Evolutionary conservation across 495 filamentous ascomycete genomes (phyloP), one percentile per base, ranked within the genome.

Genomic region (Cercophora samala): DNA sequence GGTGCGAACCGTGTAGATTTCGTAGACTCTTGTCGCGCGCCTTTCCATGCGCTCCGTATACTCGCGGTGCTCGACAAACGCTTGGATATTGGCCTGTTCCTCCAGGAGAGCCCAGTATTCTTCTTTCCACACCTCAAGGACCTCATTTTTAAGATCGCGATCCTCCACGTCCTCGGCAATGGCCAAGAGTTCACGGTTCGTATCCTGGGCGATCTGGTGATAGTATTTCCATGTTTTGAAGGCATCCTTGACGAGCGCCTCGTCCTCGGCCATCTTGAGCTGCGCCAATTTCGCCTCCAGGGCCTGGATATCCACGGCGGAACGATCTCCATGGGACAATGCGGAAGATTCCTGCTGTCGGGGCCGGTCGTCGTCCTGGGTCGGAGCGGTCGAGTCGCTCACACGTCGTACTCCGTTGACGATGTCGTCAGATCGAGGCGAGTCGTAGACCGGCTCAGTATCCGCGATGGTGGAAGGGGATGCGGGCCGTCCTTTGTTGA

Each of bases 1-100:
- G 29, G 68, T 72, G 23, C 60, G 64, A 21, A 74, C 72, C 4
- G 70, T 73, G 58, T 68, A 66, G 1, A 77, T 68, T 11, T 76
- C 67, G 66, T 77, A 76, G 5, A 70, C 69, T 29, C 75, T 67
- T 2, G 59, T 65, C 3, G 75, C 75, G 13, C 74, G 69, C 32
- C 56, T 72, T 63, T 77, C 75, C 71, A 76, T 76, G 51, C 64
- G 68, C 1, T 52, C 72, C 2, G 76, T 65, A 51, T 69, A 76
- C 3, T 26, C 62, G 1, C 65, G 65, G 54, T 72, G 63, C 61
- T 74, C 67, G 11, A 67, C 69, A 8, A 64, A 69, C 0, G 66
- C 74, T 56, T 73, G 54, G 5, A 63, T 64, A n/a, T 69, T 51
- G 52, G 64, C 37, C 29, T 66, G 66, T 52, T 64, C 59, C 17